Percentiles rank a stretch among this genome's conserved stretches.
phyloP scores from a whole-genome alignment of 768 basidiomycete species.

The Sarcodon aspratus region DNA sequence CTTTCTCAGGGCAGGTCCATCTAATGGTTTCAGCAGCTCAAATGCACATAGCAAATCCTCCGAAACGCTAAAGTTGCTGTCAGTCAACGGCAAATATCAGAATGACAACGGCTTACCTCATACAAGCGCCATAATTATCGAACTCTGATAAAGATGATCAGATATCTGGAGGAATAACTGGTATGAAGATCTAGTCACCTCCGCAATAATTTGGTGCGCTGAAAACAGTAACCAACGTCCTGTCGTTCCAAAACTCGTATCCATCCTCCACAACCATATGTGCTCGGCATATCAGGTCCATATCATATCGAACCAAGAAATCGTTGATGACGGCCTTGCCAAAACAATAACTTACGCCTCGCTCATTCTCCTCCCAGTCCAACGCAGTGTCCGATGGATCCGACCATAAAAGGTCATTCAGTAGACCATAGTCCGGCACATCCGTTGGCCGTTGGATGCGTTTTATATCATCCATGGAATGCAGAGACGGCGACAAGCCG shows the following conservation, averaged over 20 bases:
- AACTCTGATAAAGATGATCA: constrained; percentile 44
- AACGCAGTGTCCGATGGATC: constrained; percentile 96
- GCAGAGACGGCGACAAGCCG: constrained; percentile 84
- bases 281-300: constrained; percentile 98
- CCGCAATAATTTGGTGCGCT: constrained; percentile 97
- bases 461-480: constrained; percentile 98
- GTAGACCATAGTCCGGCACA: constrained; percentile 94
- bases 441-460: constrained; percentile 97
- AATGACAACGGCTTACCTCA: constrained; percentile 47
- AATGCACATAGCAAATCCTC: constrained; percentile 97
- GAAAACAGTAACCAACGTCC: constrained; percentile 96
- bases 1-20: constrained; percentile 88
- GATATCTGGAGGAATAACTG: constrained; percentile 2
- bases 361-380: constrained; percentile 99
- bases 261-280: constrained; percentile 99
- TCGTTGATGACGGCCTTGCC: constrained; percentile 96
- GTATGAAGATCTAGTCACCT: constrained; percentile 44
- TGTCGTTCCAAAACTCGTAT: constrained; percentile 99
- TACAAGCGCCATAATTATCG: constrained; percentile 91
- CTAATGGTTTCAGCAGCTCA: constrained; percentile 91
- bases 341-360: constrained; percentile 98
- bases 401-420: constrained; percentile 96
- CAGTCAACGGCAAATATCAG: background rate
- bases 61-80: constrained; percentile 52
- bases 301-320: constrained; percentile 90